Evolutionary conservation across 2,329 filamentous ascomycete species (phyloP).

Genomic region (Ceratocystis destructans): DNA sequence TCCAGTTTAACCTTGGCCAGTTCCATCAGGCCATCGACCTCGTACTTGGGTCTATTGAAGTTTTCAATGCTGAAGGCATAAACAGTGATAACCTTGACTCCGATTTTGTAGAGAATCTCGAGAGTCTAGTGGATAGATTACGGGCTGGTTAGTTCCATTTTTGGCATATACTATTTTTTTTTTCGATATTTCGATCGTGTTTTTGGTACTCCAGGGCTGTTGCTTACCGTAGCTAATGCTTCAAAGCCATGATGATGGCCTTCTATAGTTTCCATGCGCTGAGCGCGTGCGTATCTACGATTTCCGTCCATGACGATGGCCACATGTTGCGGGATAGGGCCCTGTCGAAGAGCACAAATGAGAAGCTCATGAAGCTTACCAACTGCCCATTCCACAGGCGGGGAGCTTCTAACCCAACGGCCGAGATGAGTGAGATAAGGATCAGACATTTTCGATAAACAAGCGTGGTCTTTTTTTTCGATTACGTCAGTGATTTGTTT

Average conservation of each 20-base stretch:
- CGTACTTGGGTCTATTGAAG: slow-evolving; percentile 91
- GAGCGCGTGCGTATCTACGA: slow-evolving; percentile 73
- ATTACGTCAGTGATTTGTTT: background rate
- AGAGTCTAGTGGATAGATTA: slow-evolving; percentile 47
- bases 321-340: slow-evolving; percentile 83
- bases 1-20: slow-evolving; percentile 91
- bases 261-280: slow-evolving; percentile 91
- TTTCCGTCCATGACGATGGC: slow-evolving; percentile 99
- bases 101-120: slow-evolving; percentile 95
- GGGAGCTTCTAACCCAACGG: slow-evolving; percentile 70
- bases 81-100: slow-evolving; percentile 91
- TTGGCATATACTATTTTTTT: background rate
- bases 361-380: slow-evolving; percentile 67
- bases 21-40: slow-evolving; percentile 94
- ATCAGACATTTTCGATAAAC: slow-evolving; percentile 36
- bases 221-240: slow-evolving; percentile 51
- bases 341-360: slow-evolving; percentile 78
- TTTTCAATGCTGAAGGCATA: slow-evolving; percentile 99
- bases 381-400: slow-evolving; percentile 82
- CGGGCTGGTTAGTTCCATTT: background rate
- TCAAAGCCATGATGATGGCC: slow-evolving; percentile 94
- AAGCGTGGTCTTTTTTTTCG: background rate
- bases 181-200: background rate
- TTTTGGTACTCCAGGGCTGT: background rate
- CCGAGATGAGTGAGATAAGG: slow-evolving; percentile 36